Base-by-base conservation (phyloP, 208 protist genomes). In the Acanthamoeba polyphaga region DNA sequence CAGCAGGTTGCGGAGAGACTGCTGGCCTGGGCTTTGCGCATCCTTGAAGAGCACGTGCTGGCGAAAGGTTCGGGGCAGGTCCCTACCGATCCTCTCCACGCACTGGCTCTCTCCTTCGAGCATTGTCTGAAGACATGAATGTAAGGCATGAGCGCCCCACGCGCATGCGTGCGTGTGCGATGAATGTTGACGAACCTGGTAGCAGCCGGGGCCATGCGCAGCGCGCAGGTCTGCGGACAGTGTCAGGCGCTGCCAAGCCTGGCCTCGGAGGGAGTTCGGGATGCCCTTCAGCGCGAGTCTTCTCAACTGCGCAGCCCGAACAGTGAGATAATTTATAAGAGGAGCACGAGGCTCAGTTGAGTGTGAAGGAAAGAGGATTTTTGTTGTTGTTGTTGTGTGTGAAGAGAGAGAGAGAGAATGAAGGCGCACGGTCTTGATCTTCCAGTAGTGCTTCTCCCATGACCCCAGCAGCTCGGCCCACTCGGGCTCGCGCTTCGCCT, bases 371-470 rank as follows among this genome's bases (percentile, higher is more conserved):
- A 27, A 72, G 66, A 43, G 38, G 38, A 43, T 43, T 43, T 6
- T 1, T 58, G 53, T 19, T 1, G 1, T 4, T 19, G 53, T 19
- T 3, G 1, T 3, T 19, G 10, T 12, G 53, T 58, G 53, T 19
- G 53, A 43, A 7, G 38, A 43, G 38, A 43, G 38, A 43, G 38
- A 43, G 38, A 43, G 2, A 43, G 38, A 43, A n/a, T 5, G 64
- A 10, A 9, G 46, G 1, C 70, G 29, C n/a, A 80, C 72, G 1
- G 72, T 80, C 72, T 80, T 80, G 38, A 8, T 27, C 38, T 80
- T 80, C 72, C 72, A 80, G 19, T 80, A 38, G 17, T 80, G 72
- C 72, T 27, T 43, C 38, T 80, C 72, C 72, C 72, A 80, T 1
- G 15, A 13, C 13, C 10, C 38, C 27, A 80, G 72, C 3, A 80